A percentile compares a stretch with the other conserved stretches of the same genome.
These are phyloP conservation scores for Gautieria morchelliformis DNA, from an alignment of 768 basidiomycete genomes.

Conservation along the genomic window DNA sequence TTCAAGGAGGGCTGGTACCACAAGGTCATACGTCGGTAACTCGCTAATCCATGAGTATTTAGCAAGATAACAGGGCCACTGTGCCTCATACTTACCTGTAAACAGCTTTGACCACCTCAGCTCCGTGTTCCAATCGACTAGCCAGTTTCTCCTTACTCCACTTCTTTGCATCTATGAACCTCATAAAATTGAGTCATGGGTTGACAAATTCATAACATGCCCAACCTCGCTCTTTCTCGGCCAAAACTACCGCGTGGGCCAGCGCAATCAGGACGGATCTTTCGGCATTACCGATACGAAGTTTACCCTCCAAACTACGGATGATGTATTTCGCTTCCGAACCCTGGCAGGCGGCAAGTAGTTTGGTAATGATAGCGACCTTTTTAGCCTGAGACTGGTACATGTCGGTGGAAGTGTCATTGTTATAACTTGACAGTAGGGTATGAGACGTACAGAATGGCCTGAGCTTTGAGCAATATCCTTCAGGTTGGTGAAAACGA, in stretches of 20 bases:
- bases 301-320: constrained; percentile 90
- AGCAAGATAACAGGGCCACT: not conserved
- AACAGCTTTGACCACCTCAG: constrained; percentile 74
- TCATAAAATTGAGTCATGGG: not conserved
- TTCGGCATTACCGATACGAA: constrained; percentile 95
- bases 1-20: constrained; percentile 82
- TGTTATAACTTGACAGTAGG: not conserved
- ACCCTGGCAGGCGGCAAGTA: constrained; percentile 86
- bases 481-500: constrained; percentile 80
- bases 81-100: constrained; percentile 57
- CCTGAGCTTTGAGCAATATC: constrained; percentile 86
- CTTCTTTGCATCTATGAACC: constrained; percentile 52
- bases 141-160: constrained; percentile 68
- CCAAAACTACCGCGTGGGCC: constrained; percentile 81
- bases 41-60: constrained; percentile 45
- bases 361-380: constrained; percentile 87
- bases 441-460: constrained; percentile 49
- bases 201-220: not conserved
- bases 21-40: constrained; percentile 84
- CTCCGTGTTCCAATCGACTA: constrained; percentile 63
- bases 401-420: constrained; percentile 3
- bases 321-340: constrained; percentile 95
- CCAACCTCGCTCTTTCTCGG: constrained; percentile 58
- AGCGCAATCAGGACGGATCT: constrained; percentile 92
- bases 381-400: constrained; percentile 87